These are phyloP conservation scores for Coleophoma cylindrospora DNA, from an alignment of 2,329 filamentous ascomycete species.

Conservation along the genomic window DNA sequence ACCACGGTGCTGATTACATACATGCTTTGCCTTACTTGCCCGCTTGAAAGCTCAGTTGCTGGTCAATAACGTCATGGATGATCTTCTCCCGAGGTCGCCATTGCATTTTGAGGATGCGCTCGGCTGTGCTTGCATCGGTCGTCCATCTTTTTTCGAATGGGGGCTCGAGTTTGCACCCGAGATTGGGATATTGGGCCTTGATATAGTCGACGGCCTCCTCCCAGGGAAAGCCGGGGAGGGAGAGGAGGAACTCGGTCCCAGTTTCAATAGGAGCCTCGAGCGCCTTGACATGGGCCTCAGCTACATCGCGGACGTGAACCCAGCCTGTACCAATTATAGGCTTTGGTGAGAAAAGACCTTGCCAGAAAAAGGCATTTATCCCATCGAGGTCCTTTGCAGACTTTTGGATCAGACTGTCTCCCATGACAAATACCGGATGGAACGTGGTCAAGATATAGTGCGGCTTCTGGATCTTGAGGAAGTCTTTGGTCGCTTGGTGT, in stretches of 20 bases:
- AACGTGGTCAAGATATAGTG: constrained; percentile 13
- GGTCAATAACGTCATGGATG: background rate
- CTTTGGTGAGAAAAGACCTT: background rate
- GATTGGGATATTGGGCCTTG: background rate
- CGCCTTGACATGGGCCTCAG: background rate
- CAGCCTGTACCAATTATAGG: background rate
- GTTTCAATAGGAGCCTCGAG: background rate
- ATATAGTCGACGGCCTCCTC: background rate
- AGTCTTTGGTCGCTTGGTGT: background rate
- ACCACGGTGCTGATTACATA: too few species aligned
- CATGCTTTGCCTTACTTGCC: too few species aligned
- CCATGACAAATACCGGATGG: background rate
- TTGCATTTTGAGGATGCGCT: background rate
- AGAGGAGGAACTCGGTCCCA: background rate
- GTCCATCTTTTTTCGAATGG: background rate
- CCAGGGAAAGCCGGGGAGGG: background rate
- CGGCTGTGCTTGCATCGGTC: background rate
- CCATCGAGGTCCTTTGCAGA: background rate
- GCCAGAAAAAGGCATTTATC: background rate
- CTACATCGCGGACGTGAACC: background rate
- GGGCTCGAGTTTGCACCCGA: background rate
- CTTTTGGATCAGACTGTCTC: background rate
- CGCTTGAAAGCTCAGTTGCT: background rate
- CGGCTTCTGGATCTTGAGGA: constrained; percentile 19
- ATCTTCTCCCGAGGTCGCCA: background rate